Evolutionary conservation across 208 protist genomes (phyloP), one percentile per base, ranked within the genome.

Genomic region (Novymonas esmeraldas): DNA sequence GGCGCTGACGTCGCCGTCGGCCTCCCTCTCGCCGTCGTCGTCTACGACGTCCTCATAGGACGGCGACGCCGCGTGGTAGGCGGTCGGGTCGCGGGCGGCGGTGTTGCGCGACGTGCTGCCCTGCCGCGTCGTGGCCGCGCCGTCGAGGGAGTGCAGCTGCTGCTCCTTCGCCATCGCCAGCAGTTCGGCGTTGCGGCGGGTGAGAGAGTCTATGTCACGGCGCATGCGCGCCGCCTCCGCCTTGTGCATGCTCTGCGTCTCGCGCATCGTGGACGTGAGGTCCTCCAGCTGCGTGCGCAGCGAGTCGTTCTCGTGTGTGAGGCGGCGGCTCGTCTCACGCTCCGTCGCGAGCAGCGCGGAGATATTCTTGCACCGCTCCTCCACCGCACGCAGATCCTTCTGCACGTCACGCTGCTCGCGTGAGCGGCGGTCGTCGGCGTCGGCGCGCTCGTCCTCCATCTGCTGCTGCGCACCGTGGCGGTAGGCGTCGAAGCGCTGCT

Each of bases 181-280:
- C 24, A 97, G 66, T 45, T 95, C 85, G 14, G 74, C 76, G 69
- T 97, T 97, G 44, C 93, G 87, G 22, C 78, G 73, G 13, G 87
- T 84, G 14, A 97, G 89, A 24, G 87, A 90, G n/a, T 92, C 89
- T 42, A 93, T 79, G 50, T 95, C 90, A 34, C 85, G 81, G 34
- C 82, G 83, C 69, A 95, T 82, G 34, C 89, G 87, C 20, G 49
- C 72, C 22, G 86, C 78, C 75, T 94, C 86, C 18, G 73, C 73
- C 79, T 92, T 90, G 56, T 94, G 86, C 42, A 68, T 49, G 45
- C 71, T 67, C 51, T 92, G 87, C 66, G 74, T 57, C 58, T 94
- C 86, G 6, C 89, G 83, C 81, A 94, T 78, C 26, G 80, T 77
- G 26, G 64, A 75, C 6, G 91, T 96, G 46, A 91, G 65, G 22